Conservation (phyloP, 371 early-diverging fungal species). For the Mortierella sp. region DNA sequence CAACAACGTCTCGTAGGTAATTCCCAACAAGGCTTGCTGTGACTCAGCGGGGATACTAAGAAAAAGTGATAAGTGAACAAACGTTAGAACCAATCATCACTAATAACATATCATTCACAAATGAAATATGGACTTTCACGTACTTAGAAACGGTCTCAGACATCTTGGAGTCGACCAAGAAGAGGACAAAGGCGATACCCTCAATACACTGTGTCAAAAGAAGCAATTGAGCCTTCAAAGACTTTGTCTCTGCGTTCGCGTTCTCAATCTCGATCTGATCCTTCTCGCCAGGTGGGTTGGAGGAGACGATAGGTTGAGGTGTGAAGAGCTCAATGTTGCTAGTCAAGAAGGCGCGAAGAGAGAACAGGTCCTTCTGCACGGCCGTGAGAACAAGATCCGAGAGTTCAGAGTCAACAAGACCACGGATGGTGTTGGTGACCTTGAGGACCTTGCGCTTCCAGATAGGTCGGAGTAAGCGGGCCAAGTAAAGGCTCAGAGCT, state of each 20-base stretch:
- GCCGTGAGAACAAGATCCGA: constrained; percentile 59
- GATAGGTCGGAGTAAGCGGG: constrained; percentile 76
- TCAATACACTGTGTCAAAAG: constrained; percentile 79
- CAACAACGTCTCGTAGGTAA: constrained; percentile 76
- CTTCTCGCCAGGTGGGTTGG: constrained; percentile 51
- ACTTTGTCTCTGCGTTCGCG: constrained; percentile 72
- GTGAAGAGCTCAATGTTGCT: constrained; percentile 46
- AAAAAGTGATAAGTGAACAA: not conserved
- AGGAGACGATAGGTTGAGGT: constrained; percentile 30
- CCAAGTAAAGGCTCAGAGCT: constrained; percentile 83
- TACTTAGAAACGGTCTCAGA: constrained; percentile 68
- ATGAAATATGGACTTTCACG: not conserved
- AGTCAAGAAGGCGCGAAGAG: constrained; percentile 67
- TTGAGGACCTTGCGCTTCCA: constrained; percentile 76
- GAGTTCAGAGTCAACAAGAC: constrained; percentile 53
- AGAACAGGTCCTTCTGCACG: constrained; percentile 62
- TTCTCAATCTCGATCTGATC: constrained; percentile 56
- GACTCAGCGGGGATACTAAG: constrained; percentile 58
- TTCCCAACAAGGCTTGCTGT: constrained; percentile 58
- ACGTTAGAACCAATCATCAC: not conserved
- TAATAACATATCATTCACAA: no score
- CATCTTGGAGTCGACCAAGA: constrained; percentile 79
- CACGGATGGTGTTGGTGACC: constrained; percentile 36
- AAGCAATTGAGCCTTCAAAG: constrained; percentile 74
- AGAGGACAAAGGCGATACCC: constrained; percentile 79